A percentile compares a stretch with the other conserved stretches of the same genome.
These are phyloP conservation scores for Clarkia xantiana DNA, from an alignment of 345 rosid species.

Conservation along the genomic window DNA sequence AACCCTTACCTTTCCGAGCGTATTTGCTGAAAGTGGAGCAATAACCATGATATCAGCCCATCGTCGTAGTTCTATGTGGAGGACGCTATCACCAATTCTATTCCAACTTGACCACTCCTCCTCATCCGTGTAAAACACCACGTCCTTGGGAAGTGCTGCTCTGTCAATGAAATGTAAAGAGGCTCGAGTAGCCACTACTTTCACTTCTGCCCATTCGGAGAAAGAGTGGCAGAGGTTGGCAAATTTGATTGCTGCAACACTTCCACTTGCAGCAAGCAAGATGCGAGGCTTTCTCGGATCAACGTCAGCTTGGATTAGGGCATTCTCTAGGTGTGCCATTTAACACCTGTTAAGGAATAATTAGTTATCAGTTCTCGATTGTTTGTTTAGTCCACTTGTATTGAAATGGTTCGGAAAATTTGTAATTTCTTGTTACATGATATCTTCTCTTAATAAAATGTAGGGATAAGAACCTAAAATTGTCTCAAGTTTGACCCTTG, in stretches of 20 bases:
- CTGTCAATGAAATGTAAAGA: conserved; percentile 74
- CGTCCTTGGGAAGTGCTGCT: conserved; percentile 53
- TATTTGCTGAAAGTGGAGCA: conserved; percentile 90
- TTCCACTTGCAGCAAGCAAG: conserved; percentile 77
- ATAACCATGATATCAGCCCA: conserved; percentile 95
- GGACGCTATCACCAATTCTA: conserved; percentile 73
- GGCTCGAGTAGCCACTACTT: conserved; percentile 60
- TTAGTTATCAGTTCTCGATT: no score
- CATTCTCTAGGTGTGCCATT: background rate
- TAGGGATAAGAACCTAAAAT: no score
- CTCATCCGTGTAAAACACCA: conserved; percentile 60
- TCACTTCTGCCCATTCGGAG: conserved; percentile 83
- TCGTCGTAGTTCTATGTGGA: conserved; percentile 76
- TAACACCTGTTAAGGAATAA: no score
- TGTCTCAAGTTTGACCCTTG: no score
- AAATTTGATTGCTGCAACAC: conserved; percentile 85
- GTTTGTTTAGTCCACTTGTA: no score
- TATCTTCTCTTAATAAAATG: no score
- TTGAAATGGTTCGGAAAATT: no score
- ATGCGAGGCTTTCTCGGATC: conserved; percentile 43
- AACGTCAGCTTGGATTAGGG: conserved; percentile 16
- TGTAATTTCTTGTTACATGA: no score
- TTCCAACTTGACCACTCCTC: conserved; percentile 89
- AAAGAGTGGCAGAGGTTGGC: conserved; percentile 76
- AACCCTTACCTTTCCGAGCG: conserved; percentile 62